Conservation (phyloP, 2,329 filamentous ascomycete species). For the Colletotrichum liriopes region DNA sequence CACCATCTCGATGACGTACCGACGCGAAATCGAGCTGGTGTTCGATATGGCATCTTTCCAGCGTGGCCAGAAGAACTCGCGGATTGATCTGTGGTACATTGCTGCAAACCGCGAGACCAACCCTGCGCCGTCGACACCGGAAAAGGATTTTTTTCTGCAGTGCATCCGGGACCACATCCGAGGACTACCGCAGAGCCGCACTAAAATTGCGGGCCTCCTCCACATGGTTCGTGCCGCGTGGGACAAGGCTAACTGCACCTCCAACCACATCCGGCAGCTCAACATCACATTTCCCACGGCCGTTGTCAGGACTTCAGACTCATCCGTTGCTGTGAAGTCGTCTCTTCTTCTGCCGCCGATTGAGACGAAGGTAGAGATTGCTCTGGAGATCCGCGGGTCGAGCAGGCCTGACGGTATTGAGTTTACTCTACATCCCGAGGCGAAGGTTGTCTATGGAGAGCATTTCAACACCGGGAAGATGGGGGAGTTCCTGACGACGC, state of each 20-base stretch:
- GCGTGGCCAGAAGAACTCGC: slow-evolving; percentile 60
- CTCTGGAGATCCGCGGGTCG: slow-evolving; percentile 68
- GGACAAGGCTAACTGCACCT: slow-evolving; percentile 74
- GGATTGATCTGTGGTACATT: slow-evolving; percentile 81
- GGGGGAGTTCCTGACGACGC: slow-evolving; percentile 76
- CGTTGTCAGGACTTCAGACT: slow-evolving; percentile 75
- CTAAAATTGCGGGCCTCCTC: slow-evolving; percentile 72
- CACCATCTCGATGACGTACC: slow-evolving; percentile 81
- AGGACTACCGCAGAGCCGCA: slow-evolving; percentile 71
- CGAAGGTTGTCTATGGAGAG: slow-evolving; percentile 82
- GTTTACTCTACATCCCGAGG: slow-evolving; percentile 68
- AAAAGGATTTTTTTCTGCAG: slow-evolving; percentile 83
- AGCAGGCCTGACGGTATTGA: slow-evolving; percentile 66
- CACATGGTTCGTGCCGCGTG: slow-evolving; percentile 73
- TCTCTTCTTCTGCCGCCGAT: slow-evolving; percentile 75
- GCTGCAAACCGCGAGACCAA: slow-evolving; percentile 70
- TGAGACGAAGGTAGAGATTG: slow-evolving; percentile 78
- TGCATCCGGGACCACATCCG: slow-evolving; percentile 79
- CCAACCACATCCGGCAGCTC: slow-evolving; percentile 73
- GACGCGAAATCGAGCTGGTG: slow-evolving; percentile 79
- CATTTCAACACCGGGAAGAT: slow-evolving; percentile 83
- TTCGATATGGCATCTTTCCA: slow-evolving; percentile 78
- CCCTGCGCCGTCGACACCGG: slow-evolving; percentile 70
- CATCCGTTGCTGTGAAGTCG: slow-evolving; percentile 73
- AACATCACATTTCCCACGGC: slow-evolving; percentile 76